Evolutionary conservation across 495 filamentous ascomycete species (phyloP).

Genomic region (Lasiosphaeria hispida): DNA sequence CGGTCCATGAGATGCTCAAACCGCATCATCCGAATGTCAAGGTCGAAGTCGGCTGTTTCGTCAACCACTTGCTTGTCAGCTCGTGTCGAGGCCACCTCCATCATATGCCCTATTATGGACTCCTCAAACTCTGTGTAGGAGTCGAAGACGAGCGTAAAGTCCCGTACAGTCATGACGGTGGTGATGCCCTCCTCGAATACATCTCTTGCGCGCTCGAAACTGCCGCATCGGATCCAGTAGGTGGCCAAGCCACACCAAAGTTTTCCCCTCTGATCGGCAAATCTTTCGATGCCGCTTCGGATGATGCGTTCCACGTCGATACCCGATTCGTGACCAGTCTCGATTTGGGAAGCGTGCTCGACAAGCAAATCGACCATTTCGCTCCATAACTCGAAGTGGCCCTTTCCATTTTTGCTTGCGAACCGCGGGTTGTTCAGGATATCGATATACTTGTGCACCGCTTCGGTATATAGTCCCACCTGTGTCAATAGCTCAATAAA

Average conservation of each 20-base stretch:
- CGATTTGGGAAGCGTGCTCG: constrained; percentile 79
- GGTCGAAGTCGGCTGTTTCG: constrained; percentile 87
- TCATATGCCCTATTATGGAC: constrained; percentile 84
- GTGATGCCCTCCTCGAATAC: constrained; percentile 96
- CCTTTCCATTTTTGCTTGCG: constrained; percentile 87
- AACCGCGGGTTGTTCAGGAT: constrained; percentile 91
- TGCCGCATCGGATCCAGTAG: constrained; percentile 92
- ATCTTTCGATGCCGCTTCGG: constrained; percentile 86
- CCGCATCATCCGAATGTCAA: constrained; percentile 96
- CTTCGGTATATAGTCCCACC: constrained; percentile 83
- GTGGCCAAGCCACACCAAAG: constrained; percentile 95
- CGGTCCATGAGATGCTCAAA: constrained; percentile 99
- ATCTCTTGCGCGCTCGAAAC: constrained; percentile 86
- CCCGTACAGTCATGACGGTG: constrained; percentile 98
- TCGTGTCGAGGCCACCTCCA: constrained; percentile 80
- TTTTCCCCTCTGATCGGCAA: constrained; percentile 91
- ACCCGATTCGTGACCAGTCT: constrained; percentile 71
- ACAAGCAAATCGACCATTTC: constrained; percentile 99
- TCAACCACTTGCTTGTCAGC: constrained; percentile 78
- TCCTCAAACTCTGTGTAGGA: constrained; percentile 97
- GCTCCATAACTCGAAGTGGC: constrained; percentile 94
- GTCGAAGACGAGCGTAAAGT: constrained; percentile 96
- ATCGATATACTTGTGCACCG: constrained; percentile 88
- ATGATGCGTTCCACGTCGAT: constrained; percentile 95
- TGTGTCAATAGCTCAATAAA: constrained; percentile 86